phyloP scores from a whole-genome alignment of 73 alveolate species.

The Urostyla sp. region DNA sequence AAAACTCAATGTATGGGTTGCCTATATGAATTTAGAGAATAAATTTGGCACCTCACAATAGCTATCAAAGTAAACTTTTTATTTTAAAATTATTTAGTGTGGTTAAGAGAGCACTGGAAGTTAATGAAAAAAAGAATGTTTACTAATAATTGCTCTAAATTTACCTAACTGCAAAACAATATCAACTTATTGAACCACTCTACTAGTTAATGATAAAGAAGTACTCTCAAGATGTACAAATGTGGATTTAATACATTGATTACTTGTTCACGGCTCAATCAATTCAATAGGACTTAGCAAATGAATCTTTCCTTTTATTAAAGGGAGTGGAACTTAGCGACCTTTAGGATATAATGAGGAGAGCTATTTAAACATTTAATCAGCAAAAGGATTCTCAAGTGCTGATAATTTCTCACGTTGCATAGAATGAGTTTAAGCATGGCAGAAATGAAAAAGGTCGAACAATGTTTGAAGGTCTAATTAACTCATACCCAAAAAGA shows the following conservation, averaged over 20 bases:
- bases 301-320: not conserved
- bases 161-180: slow-evolving; percentile 77
- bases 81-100: slow-evolving; percentile 42
- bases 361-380: slow-evolving; percentile 86
- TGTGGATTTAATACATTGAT: slow-evolving; percentile 86
- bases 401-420: slow-evolving; percentile 85
- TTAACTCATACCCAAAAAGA: slow-evolving; percentile 91
- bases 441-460: slow-evolving; percentile 92
- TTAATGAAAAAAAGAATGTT: slow-evolving; percentile 84
- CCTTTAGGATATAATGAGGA: slow-evolving; percentile 73
- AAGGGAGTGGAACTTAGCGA: slow-evolving; percentile 50
- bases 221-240: slow-evolving; percentile 67
- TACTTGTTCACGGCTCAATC: slow-evolving; percentile 66
- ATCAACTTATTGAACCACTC: slow-evolving; percentile 74
- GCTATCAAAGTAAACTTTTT: slow-evolving; percentile 44
- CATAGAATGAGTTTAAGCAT: slow-evolving; percentile 79
- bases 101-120: slow-evolving; percentile 90
- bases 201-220: slow-evolving; percentile 63
- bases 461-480: slow-evolving; percentile 92
- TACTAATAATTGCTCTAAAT: slow-evolving; percentile 85
- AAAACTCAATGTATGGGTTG: slow-evolving; percentile 94
- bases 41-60: slow-evolving; percentile 90
- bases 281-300: slow-evolving; percentile 34
- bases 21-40: slow-evolving; percentile 92
- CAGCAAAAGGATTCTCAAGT: slow-evolving; percentile 82